A percentile compares a stretch with the other conserved stretches of the same genome.
Conservation (phyloP, 2,329 filamentous ascomycete genomes). For the Geosmithia morbida region DNA sequence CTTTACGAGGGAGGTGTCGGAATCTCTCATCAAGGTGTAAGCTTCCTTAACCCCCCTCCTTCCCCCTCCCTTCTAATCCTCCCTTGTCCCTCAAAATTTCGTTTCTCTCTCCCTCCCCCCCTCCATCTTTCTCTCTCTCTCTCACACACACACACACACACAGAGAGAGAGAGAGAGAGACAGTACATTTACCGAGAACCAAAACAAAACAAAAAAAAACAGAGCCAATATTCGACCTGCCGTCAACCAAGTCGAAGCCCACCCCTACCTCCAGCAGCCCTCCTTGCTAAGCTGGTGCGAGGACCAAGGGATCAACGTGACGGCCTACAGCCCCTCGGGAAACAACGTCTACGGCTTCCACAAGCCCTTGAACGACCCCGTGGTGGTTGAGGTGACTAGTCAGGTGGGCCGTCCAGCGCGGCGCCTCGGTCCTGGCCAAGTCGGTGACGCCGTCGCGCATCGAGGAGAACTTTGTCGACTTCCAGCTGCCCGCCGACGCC, state of each 20-base stretch:
- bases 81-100: no score
- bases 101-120: slow-evolving; percentile 11
- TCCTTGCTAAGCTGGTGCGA: slow-evolving; percentile 38
- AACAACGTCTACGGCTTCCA: slow-evolving; percentile 28
- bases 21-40: slow-evolving; percentile 31
- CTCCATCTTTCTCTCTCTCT: slow-evolving; percentile 7
- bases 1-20: slow-evolving; percentile 36
- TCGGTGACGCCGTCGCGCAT: slow-evolving; percentile 53
- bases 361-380: slow-evolving; percentile 27
- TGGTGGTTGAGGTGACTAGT: slow-evolving; percentile 37
- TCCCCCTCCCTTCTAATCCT: no score
- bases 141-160: neutral
- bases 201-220: no score
- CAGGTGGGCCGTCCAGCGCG: slow-evolving; percentile 47
- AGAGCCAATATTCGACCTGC: slow-evolving; percentile 30
- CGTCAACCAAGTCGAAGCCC: slow-evolving; percentile 35
- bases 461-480: slow-evolving; percentile 43
- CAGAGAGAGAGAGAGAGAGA: no score
- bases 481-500: slow-evolving; percentile 19
- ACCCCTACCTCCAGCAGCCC: slow-evolving; percentile 29
- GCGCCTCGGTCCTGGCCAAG: slow-evolving; percentile 57
- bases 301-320: slow-evolving; percentile 32
- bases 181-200: no score
- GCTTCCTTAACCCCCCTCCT: slow-evolving; percentile 6
- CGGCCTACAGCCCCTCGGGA: slow-evolving; percentile 48